phyloP scores from a whole-genome alignment of 805 yeast genomes.

The Wickerhamomyces mucosus region DNA sequence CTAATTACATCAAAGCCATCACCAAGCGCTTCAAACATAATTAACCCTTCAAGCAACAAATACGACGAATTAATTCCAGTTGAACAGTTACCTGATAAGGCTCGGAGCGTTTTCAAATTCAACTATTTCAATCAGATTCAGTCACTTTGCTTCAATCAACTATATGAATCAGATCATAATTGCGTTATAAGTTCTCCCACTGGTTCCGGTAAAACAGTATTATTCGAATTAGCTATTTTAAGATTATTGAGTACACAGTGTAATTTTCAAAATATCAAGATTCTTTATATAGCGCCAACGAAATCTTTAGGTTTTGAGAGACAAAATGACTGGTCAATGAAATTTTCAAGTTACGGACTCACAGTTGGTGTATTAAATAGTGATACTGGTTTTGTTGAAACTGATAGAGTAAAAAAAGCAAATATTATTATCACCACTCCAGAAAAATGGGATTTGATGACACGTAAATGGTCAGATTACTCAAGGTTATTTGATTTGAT shows the following conservation, averaged over 20 bases:
- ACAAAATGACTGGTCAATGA: slow-evolving; percentile 34
- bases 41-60: slow-evolving; percentile 2
- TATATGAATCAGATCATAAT: slow-evolving; percentile 29
- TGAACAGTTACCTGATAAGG: slow-evolving; percentile 27
- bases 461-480: slow-evolving; percentile 41
- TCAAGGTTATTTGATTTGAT: slow-evolving; percentile 29
- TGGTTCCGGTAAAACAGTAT: slow-evolving; percentile 50
- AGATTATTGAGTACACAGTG: slow-evolving; percentile 23
- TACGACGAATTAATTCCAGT: slow-evolving; percentile 7
- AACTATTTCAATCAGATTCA: slow-evolving; percentile 40
- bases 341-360: slow-evolving; percentile 29
- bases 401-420: slow-evolving; percentile 36
- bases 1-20: not conserved
- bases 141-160: slow-evolving; percentile 28
- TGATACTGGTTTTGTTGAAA: slow-evolving; percentile 37
- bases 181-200: slow-evolving; percentile 47
- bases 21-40: slow-evolving; percentile 3
- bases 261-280: slow-evolving; percentile 20
- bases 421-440: slow-evolving; percentile 51
- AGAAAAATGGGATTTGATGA: slow-evolving; percentile 52
- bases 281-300: slow-evolving; percentile 50
- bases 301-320: slow-evolving; percentile 48
- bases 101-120: slow-evolving; percentile 26
- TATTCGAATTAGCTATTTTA: slow-evolving; percentile 44
- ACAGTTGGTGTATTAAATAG: slow-evolving; percentile 45